These are phyloP conservation scores for Alopecurus myosuroides DNA, from an alignment of 176 grass and related monocot species.

Conservation along the genomic window DNA sequence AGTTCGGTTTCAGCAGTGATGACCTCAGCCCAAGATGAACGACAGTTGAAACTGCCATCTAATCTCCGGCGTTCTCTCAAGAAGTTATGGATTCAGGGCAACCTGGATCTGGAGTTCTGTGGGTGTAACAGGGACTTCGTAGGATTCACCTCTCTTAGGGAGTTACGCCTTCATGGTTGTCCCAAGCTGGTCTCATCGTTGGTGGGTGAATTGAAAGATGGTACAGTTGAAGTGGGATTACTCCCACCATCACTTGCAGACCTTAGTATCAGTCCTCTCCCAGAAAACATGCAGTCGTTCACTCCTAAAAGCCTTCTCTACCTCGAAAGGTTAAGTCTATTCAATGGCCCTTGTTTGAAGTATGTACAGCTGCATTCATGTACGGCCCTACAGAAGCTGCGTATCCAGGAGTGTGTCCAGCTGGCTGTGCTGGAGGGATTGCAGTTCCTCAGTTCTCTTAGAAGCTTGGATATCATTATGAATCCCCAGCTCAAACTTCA, in stretches of 20 bases:
- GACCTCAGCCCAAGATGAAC: background rate
- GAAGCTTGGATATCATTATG: background rate
- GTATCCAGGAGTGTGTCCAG: background rate
- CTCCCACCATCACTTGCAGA: background rate
- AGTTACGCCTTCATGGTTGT: rapidly evolving
- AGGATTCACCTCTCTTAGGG: background rate
- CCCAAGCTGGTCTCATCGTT: background rate
- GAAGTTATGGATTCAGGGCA: rapidly evolving
- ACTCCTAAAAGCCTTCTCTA: background rate
- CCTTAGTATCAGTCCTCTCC: rapidly evolving
- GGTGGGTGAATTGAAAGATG: background rate
- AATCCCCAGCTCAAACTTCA: background rate
- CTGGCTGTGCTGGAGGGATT: constrained; percentile 14
- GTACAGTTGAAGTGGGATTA: background rate
- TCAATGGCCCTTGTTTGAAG: background rate
- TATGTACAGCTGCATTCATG: background rate
- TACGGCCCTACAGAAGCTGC: background rate
- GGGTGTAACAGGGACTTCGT: background rate
- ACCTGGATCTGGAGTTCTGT: background rate
- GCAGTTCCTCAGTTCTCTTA: background rate
- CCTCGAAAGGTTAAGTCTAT: background rate
- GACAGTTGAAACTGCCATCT: background rate
- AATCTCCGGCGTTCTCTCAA: background rate
- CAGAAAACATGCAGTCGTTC: background rate
- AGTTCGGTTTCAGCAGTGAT: background rate